These are phyloP conservation scores for Saturnispora galanensis DNA, from an alignment of 805 yeast species.

Conservation along the genomic window DNA sequence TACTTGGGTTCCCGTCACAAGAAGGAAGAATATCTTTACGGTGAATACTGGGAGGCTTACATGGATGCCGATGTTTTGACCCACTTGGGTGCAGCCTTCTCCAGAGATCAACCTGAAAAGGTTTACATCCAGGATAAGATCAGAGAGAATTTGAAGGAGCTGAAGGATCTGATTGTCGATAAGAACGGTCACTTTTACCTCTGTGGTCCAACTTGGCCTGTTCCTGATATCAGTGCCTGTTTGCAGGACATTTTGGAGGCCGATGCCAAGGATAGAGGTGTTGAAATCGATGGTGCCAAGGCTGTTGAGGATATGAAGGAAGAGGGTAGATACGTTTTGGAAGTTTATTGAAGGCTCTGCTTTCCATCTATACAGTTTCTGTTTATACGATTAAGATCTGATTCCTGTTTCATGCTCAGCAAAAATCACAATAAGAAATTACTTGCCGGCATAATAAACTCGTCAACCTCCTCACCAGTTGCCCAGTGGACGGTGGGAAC, in stretches of 20 bases:
- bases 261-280: slow-evolving; percentile 63
- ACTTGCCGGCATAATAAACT: too few relatives aligned
- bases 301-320: slow-evolving; percentile 92
- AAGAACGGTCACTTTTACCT: slow-evolving; percentile 85
- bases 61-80: slow-evolving; percentile 86
- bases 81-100: slow-evolving; percentile 94
- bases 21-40: slow-evolving; percentile 90
- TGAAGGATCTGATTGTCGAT: slow-evolving; percentile 69
- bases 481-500: background rate
- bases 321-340: slow-evolving; percentile 81
- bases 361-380: background rate
- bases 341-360: slow-evolving; percentile 57
- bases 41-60: slow-evolving; percentile 96
- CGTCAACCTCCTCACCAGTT: too few relatives aligned
- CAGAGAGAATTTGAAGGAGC: slow-evolving; percentile 59
- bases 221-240: slow-evolving; percentile 89
- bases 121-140: slow-evolving; percentile 92
- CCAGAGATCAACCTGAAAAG: slow-evolving; percentile 93
- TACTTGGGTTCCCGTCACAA: slow-evolving; percentile 92
- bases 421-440: too few relatives aligned
- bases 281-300: slow-evolving; percentile 58
- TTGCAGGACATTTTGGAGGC: slow-evolving; percentile 66
- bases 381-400: too few relatives aligned
- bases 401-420: too few relatives aligned
- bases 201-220: slow-evolving; percentile 99